Evolutionary conservation across 139 green algal genomes (phyloP).

Genomic region (Micractinium conductrix): DNA sequence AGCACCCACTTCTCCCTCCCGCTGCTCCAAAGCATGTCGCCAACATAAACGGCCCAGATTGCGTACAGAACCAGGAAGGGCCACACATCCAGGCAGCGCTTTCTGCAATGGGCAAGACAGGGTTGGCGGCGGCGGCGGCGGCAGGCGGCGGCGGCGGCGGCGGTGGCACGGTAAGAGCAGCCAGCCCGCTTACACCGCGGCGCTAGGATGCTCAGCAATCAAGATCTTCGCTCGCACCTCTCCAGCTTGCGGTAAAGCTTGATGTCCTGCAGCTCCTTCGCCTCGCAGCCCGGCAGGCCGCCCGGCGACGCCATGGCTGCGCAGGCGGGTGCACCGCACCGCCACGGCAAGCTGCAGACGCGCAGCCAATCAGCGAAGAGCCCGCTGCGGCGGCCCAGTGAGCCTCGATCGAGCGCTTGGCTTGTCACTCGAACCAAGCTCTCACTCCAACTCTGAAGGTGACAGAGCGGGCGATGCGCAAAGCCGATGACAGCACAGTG

Average conservation of each 20-base stretch:
- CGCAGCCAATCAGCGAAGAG: too few relatives aligned
- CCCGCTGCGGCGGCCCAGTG: too few relatives aligned
- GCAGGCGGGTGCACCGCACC: background rate
- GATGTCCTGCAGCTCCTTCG: conserved; percentile 44
- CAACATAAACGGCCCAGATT: background rate
- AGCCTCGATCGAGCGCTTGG: too few relatives aligned
- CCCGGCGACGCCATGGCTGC: background rate
- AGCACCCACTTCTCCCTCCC: background rate
- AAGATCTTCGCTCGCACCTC: conserved; percentile 13
- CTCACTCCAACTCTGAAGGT: too few relatives aligned
- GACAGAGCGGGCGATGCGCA: too few relatives aligned
- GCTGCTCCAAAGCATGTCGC: background rate
- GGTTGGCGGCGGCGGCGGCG: background rate
- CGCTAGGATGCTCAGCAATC: too few relatives aligned
- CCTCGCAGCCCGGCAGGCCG: conserved; percentile 7
- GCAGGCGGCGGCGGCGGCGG: background rate
- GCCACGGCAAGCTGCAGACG: background rate
- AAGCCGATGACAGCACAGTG: too few relatives aligned
- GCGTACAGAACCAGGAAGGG: conserved; percentile 26
- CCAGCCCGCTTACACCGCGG: background rate
- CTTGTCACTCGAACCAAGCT: too few relatives aligned
- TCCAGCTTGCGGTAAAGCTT: conserved; percentile 27
- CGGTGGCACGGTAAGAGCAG: background rate
- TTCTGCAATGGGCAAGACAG: background rate
- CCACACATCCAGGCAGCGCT: conserved; percentile 17